Evolutionary conservation across 805 yeast genomes (phyloP).

Genomic region (Brettanomyces anomalus): DNA sequence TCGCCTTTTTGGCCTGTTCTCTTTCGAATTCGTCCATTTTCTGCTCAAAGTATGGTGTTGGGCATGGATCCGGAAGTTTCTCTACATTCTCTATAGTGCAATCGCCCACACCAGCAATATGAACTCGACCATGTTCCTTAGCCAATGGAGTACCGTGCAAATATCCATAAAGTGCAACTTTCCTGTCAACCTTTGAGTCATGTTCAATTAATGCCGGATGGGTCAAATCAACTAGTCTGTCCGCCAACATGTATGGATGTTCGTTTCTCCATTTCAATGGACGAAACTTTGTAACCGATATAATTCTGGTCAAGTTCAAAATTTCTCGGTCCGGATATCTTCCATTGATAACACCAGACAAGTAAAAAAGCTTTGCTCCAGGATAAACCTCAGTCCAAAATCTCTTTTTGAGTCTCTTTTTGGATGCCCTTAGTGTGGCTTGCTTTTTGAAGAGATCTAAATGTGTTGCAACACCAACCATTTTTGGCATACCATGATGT

Average conservation of each 20-base stretch:
- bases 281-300: constrained; percentile 95
- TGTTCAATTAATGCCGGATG: constrained; percentile 78
- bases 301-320: constrained; percentile 81
- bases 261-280: constrained; percentile 99
- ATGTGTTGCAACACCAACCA: constrained; percentile 91
- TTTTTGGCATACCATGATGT: constrained; percentile 98
- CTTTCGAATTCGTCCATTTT: constrained; percentile 73
- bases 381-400: constrained; percentile 99
- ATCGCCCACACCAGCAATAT: constrained; percentile 95
- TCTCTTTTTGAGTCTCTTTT: constrained; percentile 84
- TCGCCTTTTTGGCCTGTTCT: constrained; percentile 60
- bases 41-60: constrained; percentile 90
- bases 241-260: constrained; percentile 90
- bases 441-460: constrained; percentile 88
- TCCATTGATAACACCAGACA: constrained; percentile 94
- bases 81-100: constrained; percentile 67
- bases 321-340: constrained; percentile 97
- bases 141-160: constrained; percentile 89
- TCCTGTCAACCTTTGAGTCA: constrained; percentile 79
- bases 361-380: constrained; percentile 92
- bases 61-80: constrained; percentile 96
- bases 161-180: constrained; percentile 87
- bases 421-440: constrained; percentile 81
- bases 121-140: constrained; percentile 61
- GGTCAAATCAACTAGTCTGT: constrained; percentile 83